A percentile compares a stretch with the other conserved stretches of the same genome.
Evolutionary conservation across 1,139 yeast genomes (phyloP).

Genomic region (Spencermartinsiella ligniputridi): DNA sequence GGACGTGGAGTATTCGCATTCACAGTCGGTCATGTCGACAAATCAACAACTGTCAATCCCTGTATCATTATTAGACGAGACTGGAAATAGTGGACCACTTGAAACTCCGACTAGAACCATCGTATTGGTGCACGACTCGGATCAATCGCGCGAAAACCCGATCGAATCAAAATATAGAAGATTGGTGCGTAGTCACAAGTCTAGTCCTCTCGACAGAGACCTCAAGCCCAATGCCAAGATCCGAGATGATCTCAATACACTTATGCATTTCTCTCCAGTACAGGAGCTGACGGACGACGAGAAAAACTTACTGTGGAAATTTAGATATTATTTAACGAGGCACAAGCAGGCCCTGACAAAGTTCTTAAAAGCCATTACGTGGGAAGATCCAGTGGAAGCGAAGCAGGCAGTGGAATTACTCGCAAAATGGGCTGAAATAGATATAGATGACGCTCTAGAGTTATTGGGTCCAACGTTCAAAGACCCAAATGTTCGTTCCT

Average conservation of each 20-base stretch:
- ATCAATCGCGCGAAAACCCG: conserved; percentile 64
- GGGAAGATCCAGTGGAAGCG: conserved; percentile 81
- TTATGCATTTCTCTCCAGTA: conserved; percentile 76
- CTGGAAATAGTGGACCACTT: background rate
- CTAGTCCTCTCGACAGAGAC: conserved; percentile 74
- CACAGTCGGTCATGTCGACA: conserved; percentile 20
- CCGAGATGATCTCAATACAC: conserved; percentile 64
- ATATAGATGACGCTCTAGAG: conserved; percentile 90
- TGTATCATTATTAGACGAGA: conserved; percentile 26
- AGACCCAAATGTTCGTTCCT: conserved; percentile 57
- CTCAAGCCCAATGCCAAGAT: conserved; percentile 83
- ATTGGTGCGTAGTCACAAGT: conserved; percentile 75
- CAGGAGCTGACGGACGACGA: conserved; percentile 77
- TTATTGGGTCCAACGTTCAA: conserved; percentile 69
- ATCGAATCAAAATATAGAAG: conserved; percentile 83
- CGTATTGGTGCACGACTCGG: conserved; percentile 59
- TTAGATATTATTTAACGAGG: conserved; percentile 76
- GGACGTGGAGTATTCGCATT: conserved; percentile 44
- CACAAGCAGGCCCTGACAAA: conserved; percentile 76
- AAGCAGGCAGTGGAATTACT: conserved; percentile 65
- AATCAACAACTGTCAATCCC: conserved; percentile 33
- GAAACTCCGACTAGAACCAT: conserved; percentile 26
- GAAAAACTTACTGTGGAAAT: conserved; percentile 87
- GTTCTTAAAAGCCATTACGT: conserved; percentile 78
- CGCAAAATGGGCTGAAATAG: conserved; percentile 67